Base-by-base conservation (phyloP, 805 yeast species). In the Schizosaccharomyces japonicus region DNA sequence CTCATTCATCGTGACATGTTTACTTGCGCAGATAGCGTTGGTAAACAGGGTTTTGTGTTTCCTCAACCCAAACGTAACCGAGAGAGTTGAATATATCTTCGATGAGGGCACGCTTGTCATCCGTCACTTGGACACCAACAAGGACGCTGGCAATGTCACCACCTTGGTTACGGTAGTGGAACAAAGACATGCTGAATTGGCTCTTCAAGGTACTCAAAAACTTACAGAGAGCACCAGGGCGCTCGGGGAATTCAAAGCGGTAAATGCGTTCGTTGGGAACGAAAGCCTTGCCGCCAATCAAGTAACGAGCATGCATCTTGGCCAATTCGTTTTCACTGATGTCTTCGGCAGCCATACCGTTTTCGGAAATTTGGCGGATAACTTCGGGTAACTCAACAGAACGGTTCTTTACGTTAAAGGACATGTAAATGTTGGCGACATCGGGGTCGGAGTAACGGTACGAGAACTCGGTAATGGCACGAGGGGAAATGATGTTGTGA, bases 81-180 rank as follows among this genome's bases (percentile, higher is more conserved):
- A 84, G 66, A 39, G 71, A 70, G 30, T 71, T 66, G 60, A 90
- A 67, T 60, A 83, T 82, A 23, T 65, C 63, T 54, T 76, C 74
- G 59, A 87, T 77, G 19, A 73, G 76, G 26, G 62, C 70, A 48
- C 71, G 70, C 48, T 76, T 80, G 28, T 74, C 69, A 36, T 73
- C 71, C 2, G 96, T 95, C 25, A 85, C 83, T 47, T 76, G 76
- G 49, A 92, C 71, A 36, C 94, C 99, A 40, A 93, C 87, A 51
- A 90, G 68, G 1, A 90, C 82, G 61, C 83, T 83, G 44, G 94
- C 96, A 44, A 90, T 71, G 59, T 90, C 99, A 48, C 87, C 77
- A 34, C 99, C 99, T 55, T 84, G 93, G 65, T 90, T 84, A 68
- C 99, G 76, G 64, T 90, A 90, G 62, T 90, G 95, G 76, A 90